Base-by-base conservation (phyloP, 805 yeast species). In the Cyberlindnera americana region DNA sequence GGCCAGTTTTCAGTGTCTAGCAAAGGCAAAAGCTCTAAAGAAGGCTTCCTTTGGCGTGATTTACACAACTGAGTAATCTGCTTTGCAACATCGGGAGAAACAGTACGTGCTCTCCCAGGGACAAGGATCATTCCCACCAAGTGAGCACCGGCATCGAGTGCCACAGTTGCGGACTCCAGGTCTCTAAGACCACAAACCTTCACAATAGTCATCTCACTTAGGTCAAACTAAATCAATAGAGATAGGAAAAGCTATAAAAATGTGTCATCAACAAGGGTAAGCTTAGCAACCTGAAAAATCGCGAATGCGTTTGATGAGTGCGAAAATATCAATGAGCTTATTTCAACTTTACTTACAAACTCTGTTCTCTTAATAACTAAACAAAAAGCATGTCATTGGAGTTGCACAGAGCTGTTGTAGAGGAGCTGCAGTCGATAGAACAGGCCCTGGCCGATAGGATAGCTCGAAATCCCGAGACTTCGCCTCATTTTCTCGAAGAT, bases 111-210 rank as follows among this genome's bases (percentile, higher is more conserved):
- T 41, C 95, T 66, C 17, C 74, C 74, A 0, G 97, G 98, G 3
- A 89, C 98, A 57, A 93, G 60, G 21, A 93, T 93, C 49, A 86
- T 77, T 1, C 99, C 99, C 3, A 91, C 53, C 29, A 87, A 59
- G 48, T 83, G 76, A 0, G 97, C 90, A 0, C 95, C 95, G 6
- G 67, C 47, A 0, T 73, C 75, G 0, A 89, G 62, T 0, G 96
- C 96, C 5, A 52, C 54, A n/a, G 61, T 45, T 0, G 96, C 97
- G 0, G 86, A 86, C 33, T 79, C 83, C 0, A 62, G 57, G 3
- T 82, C 69, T 48, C 75, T 75, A 17, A 91, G 58, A 0, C 99
- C 99, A 59, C 99, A 91, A 4, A 91, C 78, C 56, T 91, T 91
- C 5, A 84, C 83, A n/a, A 86, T 31, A 4, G 62, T 58, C 50